Evolutionary conservation across 2,329 filamentous ascomycete species (phyloP).

Genomic region (Fusarium agapanthi): DNA sequence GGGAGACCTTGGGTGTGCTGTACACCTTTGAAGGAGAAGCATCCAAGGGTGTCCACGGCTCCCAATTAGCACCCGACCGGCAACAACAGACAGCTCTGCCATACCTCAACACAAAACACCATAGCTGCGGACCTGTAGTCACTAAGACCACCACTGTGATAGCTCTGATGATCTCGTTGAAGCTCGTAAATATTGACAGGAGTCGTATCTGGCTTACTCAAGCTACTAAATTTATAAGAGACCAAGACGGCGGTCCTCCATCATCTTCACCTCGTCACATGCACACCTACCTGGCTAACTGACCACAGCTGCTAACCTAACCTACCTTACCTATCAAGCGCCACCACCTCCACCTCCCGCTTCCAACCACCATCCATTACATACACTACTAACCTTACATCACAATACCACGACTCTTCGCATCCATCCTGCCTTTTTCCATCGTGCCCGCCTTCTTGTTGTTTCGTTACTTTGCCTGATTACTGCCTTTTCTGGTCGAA

Average conservation of each 20-base stretch:
- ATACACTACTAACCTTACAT: not conserved
- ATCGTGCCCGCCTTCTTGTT: not conserved
- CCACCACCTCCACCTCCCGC: conserved; percentile 38
- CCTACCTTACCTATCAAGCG: conserved; percentile 8
- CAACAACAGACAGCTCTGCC: conserved; percentile 7
- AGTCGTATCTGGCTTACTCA: not conserved
- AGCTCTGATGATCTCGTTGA: not conserved
- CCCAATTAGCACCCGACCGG: not conserved
- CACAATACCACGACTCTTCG: conserved; percentile 16
- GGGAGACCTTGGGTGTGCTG: not conserved
- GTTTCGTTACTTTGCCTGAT: conserved; percentile 14
- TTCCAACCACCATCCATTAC: conserved; percentile 15
- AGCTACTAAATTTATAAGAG: not conserved
- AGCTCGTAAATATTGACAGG: not conserved
- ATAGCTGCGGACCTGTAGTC: not conserved
- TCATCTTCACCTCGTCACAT: conserved; percentile 23
- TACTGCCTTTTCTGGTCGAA: conserved; percentile 28
- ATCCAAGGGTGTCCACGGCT: conserved; percentile 5
- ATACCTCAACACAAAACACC: conserved; percentile 7
- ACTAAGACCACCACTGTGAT: not conserved
- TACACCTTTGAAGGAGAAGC: not conserved
- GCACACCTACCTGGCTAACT: conserved; percentile 1
- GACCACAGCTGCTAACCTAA: not conserved
- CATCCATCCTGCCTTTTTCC: conserved; percentile 13
- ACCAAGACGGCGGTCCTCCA: not conserved